phyloP scores from a whole-genome alignment of 2,329 filamentous ascomycete species.

The Trematosphaeria pertusa region DNA sequence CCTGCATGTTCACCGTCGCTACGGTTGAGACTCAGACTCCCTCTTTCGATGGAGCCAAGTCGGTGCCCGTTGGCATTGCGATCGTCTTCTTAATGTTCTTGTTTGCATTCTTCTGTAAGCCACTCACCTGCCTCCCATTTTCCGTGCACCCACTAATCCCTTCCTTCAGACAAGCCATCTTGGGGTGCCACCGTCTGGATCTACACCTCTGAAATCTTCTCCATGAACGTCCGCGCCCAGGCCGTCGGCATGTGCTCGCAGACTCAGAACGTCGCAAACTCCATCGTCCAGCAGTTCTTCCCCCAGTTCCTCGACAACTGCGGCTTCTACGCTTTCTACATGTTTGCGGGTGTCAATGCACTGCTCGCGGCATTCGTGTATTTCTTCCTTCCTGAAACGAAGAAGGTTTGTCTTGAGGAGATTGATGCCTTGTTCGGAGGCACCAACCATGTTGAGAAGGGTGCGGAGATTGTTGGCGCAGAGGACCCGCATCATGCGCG shows the following conservation, averaged over 20 bases:
- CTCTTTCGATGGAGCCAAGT: slow-evolving; percentile 60
- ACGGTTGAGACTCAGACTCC: slow-evolving; percentile 66
- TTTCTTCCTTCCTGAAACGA: slow-evolving; percentile 53
- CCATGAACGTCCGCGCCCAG: slow-evolving; percentile 74
- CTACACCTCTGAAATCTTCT: slow-evolving; percentile 73
- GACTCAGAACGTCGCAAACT: slow-evolving; percentile 67
- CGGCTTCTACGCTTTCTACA: slow-evolving; percentile 63
- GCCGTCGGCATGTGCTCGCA: slow-evolving; percentile 71
- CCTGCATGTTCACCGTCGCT: slow-evolving; percentile 73
- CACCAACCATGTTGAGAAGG: slow-evolving; percentile 63
- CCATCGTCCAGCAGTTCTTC: slow-evolving; percentile 74
- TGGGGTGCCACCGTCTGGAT: slow-evolving; percentile 76
- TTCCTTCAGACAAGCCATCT: slow-evolving; percentile 66
- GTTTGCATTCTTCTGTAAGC: slow-evolving; percentile 67
- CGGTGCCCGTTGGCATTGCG: slow-evolving; percentile 67
- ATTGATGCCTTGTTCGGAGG: slow-evolving; percentile 64
- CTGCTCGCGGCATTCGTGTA: slow-evolving; percentile 51
- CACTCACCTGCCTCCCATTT: slow-evolving; percentile 5
- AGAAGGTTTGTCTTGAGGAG: slow-evolving; percentile 60
- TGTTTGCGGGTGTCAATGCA: slow-evolving; percentile 59
- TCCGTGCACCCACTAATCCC: slow-evolving; percentile 14
- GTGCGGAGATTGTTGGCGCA: slow-evolving; percentile 54
- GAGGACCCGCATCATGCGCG: slow-evolving; percentile 45
- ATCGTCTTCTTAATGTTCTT: slow-evolving; percentile 73
- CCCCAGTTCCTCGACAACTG: slow-evolving; percentile 69